Percentiles rank a stretch among this genome's conserved stretches.
Evolutionary conservation across 78 protist genomes (phyloP).

Genomic region (Planoprotostelium fungivorum): DNA sequence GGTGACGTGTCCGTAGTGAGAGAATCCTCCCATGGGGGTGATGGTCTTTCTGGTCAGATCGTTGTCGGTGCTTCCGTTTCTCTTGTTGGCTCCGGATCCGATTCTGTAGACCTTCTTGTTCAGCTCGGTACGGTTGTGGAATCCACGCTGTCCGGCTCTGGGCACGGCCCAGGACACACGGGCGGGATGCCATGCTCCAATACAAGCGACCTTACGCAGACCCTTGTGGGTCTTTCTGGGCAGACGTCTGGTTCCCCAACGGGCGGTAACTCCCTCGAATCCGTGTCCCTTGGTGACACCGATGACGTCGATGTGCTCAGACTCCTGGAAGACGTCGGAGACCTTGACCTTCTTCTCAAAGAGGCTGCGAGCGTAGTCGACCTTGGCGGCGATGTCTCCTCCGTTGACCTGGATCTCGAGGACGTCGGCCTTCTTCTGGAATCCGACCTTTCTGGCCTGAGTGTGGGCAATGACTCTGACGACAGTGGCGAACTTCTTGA

Average conservation of each 20-base stretch:
- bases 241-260: conserved; percentile 96
- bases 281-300: conserved; percentile 99
- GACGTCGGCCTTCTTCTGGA: conserved; percentile 98
- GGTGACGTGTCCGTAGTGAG: conserved; percentile 96
- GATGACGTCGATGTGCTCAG: conserved; percentile 95
- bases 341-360: conserved; percentile 95
- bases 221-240: conserved; percentile 99
- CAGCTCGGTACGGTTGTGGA: conserved; percentile 97
- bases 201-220: conserved; percentile 99
- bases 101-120: conserved; percentile 99
- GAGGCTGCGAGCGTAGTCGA: conserved; percentile 83
- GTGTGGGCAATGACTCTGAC: conserved; percentile 99
- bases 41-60: conserved; percentile 98
- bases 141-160: conserved; percentile 99
- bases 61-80: conserved; percentile 92
- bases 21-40: conserved; percentile 99
- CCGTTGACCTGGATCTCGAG: conserved; percentile 99
- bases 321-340: conserved; percentile 80
- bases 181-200: conserved; percentile 99
- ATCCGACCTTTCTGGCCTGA: conserved; percentile 77
- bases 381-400: conserved; percentile 95
- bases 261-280: conserved; percentile 94
- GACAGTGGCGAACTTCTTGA: conserved; percentile 92
- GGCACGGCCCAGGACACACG: conserved; percentile 96
- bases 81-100: conserved; percentile 69